These are phyloP conservation scores for Epichloe elymi DNA, from an alignment of 2,329 filamentous ascomycete species.

Conservation along the genomic window DNA sequence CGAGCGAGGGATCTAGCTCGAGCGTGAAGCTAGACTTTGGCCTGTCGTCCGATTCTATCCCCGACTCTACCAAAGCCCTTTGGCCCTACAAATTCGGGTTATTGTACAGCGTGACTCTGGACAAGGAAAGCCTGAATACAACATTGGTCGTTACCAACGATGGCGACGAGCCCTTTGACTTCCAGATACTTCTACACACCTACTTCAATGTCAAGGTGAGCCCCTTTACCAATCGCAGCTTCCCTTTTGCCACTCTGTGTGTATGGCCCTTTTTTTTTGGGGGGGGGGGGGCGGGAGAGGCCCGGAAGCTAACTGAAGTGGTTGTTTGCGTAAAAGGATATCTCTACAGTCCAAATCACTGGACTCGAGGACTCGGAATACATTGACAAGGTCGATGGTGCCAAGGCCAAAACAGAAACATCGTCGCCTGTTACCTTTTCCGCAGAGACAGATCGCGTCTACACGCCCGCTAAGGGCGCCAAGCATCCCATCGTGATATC, in stretches of 20 bases:
- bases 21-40: constrained; percentile 94
- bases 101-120: constrained; percentile 84
- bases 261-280: not conserved
- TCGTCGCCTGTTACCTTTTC: constrained; percentile 53
- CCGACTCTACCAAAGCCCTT: constrained; percentile 50
- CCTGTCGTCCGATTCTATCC: constrained; percentile 60
- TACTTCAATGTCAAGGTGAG: constrained; percentile 72
- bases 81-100: constrained; percentile 86
- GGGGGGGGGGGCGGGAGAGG: too few species aligned
- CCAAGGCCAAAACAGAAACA: constrained; percentile 50
- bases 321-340: constrained; percentile 47
- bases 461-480: constrained; percentile 55
- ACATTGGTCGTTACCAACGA: constrained; percentile 82
- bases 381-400: constrained; percentile 67
- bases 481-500: constrained; percentile 44
- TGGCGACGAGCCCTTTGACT: constrained; percentile 70
- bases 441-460: constrained; percentile 78
- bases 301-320: not conserved
- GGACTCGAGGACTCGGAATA: constrained; percentile 69
- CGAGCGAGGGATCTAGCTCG: constrained; percentile 38
- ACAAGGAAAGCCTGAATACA: constrained; percentile 61
- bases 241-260: not conserved
- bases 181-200: constrained; percentile 82
- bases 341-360: constrained; percentile 55
- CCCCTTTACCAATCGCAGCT: constrained; percentile 6